Evolutionary conservation across 1,284 basidiomycete genomes (phyloP).

Genomic region (Ganoderma multipileum): DNA sequence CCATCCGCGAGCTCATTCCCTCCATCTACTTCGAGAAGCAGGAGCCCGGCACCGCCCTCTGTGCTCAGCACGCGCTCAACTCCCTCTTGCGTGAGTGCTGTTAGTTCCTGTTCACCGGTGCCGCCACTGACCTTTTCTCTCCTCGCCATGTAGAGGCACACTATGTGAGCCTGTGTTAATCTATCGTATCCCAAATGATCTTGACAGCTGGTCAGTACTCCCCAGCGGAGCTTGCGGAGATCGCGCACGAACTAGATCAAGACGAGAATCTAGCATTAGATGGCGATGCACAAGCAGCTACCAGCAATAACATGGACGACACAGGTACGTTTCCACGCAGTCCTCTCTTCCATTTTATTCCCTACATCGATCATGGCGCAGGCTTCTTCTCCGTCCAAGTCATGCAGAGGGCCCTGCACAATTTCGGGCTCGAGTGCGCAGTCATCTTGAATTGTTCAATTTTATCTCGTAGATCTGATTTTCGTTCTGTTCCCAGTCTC

Average conservation of each 20-base stretch:
- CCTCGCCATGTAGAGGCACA: slow-evolving; percentile 59
- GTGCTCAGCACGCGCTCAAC: slow-evolving; percentile 88
- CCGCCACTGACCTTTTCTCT: slow-evolving; percentile 50
- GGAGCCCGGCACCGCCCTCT: slow-evolving; percentile 80
- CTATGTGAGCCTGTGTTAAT: slow-evolving; percentile 57
- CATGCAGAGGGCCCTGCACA: slow-evolving; percentile 78
- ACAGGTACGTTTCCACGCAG: slow-evolving; percentile 58
- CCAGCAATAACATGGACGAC: slow-evolving; percentile 88
- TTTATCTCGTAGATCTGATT: background rate
- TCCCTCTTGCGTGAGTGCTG: slow-evolving; percentile 72
- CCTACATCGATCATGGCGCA: slow-evolving; percentile 31
- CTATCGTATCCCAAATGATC: slow-evolving; percentile 29
- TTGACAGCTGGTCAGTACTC: slow-evolving; percentile 64
- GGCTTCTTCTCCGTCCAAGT: slow-evolving; percentile 92
- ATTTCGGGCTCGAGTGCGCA: slow-evolving; percentile 77
- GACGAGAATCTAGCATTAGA: slow-evolving; percentile 50
- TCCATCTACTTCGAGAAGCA: slow-evolving; percentile 83
- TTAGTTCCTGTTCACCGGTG: slow-evolving; percentile 46
- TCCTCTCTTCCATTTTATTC: background rate
- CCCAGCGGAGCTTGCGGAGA: slow-evolving; percentile 84
- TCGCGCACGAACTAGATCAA: slow-evolving; percentile 6
- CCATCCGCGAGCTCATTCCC: slow-evolving; percentile 57
- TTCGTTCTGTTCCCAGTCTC: background rate
- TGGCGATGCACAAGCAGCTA: slow-evolving; percentile 42
- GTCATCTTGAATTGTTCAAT: slow-evolving; percentile 5